Evolutionary conservation across 1,284 basidiomycete species (phyloP).

Genomic region (Tilletia walkeri): DNA sequence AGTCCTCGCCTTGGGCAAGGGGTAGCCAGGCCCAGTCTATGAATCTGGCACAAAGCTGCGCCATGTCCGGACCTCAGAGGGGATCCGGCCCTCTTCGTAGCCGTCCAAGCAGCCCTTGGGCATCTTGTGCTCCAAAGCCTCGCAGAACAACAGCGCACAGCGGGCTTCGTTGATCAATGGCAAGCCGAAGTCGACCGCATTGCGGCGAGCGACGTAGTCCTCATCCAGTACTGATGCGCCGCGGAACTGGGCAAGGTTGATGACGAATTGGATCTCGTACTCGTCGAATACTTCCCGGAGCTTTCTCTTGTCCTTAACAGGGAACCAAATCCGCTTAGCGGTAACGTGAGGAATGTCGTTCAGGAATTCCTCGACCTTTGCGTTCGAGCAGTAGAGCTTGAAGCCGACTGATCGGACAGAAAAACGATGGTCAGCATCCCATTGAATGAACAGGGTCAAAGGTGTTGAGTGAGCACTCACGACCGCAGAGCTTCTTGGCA

Average conservation of each 20-base stretch:
- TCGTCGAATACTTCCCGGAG: conserved; percentile 79
- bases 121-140: conserved; percentile 84
- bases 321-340: conserved; percentile 91
- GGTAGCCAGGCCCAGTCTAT: background rate
- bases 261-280: conserved; percentile 89
- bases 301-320: conserved; percentile 93
- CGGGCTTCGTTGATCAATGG: conserved; percentile 88
- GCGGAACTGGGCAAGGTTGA: conserved; percentile 84
- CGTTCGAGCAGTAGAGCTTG: conserved; percentile 85
- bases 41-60: conserved; percentile 20
- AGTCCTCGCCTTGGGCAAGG: no score
- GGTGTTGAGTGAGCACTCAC: conserved; percentile 13
- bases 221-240: conserved; percentile 80
- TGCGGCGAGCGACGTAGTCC: conserved; percentile 82
- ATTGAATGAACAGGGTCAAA: background rate
- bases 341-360: conserved; percentile 61
- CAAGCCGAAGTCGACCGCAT: conserved; percentile 55
- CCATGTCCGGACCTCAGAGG: conserved; percentile 70
- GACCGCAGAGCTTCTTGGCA: conserved; percentile 63
- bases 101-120: conserved; percentile 74
- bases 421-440: background rate
- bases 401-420: conserved; percentile 66
- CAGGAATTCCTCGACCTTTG: conserved; percentile 76
- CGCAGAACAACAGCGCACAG: conserved; percentile 85
- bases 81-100: conserved; percentile 85